Base-by-base conservation (phyloP, 164 flowering plant genomes). In the Amborella trichopoda region DNA sequence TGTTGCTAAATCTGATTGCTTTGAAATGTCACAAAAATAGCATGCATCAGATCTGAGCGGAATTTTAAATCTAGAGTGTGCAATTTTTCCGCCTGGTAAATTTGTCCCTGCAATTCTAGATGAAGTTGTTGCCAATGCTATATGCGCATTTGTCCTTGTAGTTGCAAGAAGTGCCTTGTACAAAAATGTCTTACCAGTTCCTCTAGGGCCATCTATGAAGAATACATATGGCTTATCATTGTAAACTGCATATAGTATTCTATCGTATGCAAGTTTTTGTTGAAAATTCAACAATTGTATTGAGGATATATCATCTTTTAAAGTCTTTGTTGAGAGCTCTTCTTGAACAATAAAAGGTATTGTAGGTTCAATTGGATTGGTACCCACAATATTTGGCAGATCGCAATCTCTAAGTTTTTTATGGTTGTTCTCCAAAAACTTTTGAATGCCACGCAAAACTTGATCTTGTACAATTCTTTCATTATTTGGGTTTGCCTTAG, bases 1-100 rank as follows among this genome's bases (percentile, higher is more conserved):
- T 3, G 23, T 1, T 1, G 52, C 51, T 0, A 44, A 0, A 11
- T 20, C n/a, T 11, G 21, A 22, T 40, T 64, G 60, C 32, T 60
- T 54, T 2, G 28, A 3, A 0, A 60, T 40, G 0, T 25, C 1
- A 17, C 57, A 58, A 0, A 18, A 16, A 0, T 18, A 9, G 2
- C 5, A 6, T 0, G 20, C 20, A 3, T 24, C 2, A 10, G 1
- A 0, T 10, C 28, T 25, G 0, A 63, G 19, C 0, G 64, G 62
- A 0, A 65, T 50, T 28, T 61, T 61, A 11, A 68, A 60, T 0
- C 59, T 12, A 16, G 56, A 69, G 28, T 65, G 65, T 2, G 73
- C 44, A 2, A 65, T 65, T 11, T 52, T n/a, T 9, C 68, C 65
- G 0, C 62, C 39, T 0, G 56, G 62, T 1, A 65, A 4, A 1